Evolutionary conservation across 805 yeast genomes (phyloP).

Genomic region (Candida gorgasii): DNA sequence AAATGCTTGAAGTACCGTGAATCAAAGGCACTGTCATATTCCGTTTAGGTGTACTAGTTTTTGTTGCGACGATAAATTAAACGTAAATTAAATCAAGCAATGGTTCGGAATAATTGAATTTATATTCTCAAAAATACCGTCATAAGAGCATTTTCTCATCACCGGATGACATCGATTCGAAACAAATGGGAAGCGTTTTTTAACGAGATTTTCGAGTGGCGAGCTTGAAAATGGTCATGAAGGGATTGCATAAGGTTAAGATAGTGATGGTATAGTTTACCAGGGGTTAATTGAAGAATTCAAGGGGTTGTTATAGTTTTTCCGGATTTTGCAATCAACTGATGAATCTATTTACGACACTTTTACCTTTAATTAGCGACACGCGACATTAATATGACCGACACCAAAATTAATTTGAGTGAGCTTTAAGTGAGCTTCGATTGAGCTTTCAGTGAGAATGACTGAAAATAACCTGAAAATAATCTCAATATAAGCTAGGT

Average conservation of each 20-base stretch:
- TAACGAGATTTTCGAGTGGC: neutral
- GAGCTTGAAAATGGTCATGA: neutral
- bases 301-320: neutral
- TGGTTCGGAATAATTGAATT: slow-evolving; percentile 4
- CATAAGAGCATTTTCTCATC: slow-evolving; percentile 7
- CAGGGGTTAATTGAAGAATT: neutral
- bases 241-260: neutral
- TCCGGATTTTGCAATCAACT: slow-evolving; percentile 1
- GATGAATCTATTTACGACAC: neutral
- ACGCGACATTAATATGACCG: neutral
- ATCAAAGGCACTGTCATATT: slow-evolving; percentile 41
- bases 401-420: no score
- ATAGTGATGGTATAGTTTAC: neutral
- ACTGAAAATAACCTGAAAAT: no score
- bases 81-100: no score
- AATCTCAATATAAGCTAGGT: no score
- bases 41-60: no score
- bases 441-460: no score
- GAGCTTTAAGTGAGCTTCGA: neutral
- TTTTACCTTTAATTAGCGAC: neutral
- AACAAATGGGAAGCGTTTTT: no score
- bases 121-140: slow-evolving; percentile 4
- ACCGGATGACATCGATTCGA: slow-evolving; percentile 9
- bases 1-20: slow-evolving; percentile 57
- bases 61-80: no score